Percentiles rank a stretch among this genome's conserved stretches.
Conservation (phyloP, 768 basidiomycete genomes). For the Phylloporus sp. region DNA sequence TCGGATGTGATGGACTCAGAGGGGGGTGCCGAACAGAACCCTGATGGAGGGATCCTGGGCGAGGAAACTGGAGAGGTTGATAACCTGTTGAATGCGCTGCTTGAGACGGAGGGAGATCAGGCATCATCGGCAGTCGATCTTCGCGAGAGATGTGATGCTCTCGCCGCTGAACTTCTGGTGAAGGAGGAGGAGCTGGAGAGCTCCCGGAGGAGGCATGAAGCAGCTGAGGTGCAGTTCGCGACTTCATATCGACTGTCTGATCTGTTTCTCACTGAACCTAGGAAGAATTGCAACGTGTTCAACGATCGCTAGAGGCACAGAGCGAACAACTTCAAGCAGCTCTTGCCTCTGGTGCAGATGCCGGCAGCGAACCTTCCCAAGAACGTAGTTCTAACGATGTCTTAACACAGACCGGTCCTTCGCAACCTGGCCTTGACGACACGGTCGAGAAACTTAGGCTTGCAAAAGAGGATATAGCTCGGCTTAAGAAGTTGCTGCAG, state of each 20-base stretch:
- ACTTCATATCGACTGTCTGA: background rate
- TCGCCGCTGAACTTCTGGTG: conserved; percentile 14
- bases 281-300: conserved; percentile 18
- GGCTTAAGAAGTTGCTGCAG: conserved; percentile 17
- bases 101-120: conserved; percentile 10
- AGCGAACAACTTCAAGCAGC: conserved; percentile 17
- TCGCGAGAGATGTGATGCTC: conserved; percentile 15
- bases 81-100: background rate
- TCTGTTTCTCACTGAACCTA: conserved; percentile 9
- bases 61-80: conserved; percentile 17
- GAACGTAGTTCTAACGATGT: conserved; percentile 5
- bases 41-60: conserved; percentile 10
- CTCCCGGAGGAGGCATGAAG: conserved; percentile 11
- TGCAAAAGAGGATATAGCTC: conserved; percentile 15
- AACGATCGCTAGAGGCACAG: conserved; percentile 13
- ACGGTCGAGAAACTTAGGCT: conserved; percentile 9
- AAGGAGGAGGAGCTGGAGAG: conserved; percentile 20
- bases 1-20: conserved; percentile 21
- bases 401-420: background rate
- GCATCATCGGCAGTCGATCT: conserved; percentile 1
- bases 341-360: conserved; percentile 10
- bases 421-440: conserved; percentile 4
- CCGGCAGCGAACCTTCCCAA: background rate
- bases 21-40: conserved; percentile 24
- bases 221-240: conserved; percentile 19